Evolutionary conservation across 2,329 filamentous ascomycete species (phyloP).

Genomic region (Cytospora mali): DNA sequence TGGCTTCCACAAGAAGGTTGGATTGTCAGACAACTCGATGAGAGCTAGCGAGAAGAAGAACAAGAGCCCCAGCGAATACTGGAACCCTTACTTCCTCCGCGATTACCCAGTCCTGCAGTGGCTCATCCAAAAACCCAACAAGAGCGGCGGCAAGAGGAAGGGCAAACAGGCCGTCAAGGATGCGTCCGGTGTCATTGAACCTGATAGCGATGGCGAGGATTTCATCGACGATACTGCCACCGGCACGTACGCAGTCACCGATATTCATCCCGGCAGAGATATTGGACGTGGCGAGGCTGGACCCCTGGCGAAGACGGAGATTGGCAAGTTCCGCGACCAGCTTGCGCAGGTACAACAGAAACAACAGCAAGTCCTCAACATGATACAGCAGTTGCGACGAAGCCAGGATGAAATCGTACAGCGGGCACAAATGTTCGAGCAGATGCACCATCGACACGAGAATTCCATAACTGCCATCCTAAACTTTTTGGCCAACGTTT

Average conservation of each 20-base stretch:
- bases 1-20: slow-evolving; percentile 95
- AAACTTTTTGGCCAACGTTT: slow-evolving; percentile 94
- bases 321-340: slow-evolving; percentile 77
- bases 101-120: slow-evolving; percentile 91
- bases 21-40: slow-evolving; percentile 95
- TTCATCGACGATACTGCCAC: slow-evolving; percentile 43
- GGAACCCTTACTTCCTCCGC: slow-evolving; percentile 92
- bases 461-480: slow-evolving; percentile 99
- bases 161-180: slow-evolving; percentile 59
- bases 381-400: slow-evolving; percentile 77
- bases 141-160: slow-evolving; percentile 61
- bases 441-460: slow-evolving; percentile 92
- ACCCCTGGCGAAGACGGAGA: slow-evolving; percentile 68
- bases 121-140: slow-evolving; percentile 95
- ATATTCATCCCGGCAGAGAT: slow-evolving; percentile 38
- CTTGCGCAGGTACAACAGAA: slow-evolving; percentile 81
- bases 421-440: slow-evolving; percentile 87
- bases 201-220: slow-evolving; percentile 71
- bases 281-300: slow-evolving; percentile 49
- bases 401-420: slow-evolving; percentile 88
- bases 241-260: slow-evolving; percentile 30
- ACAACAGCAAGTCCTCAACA: slow-evolving; percentile 81
- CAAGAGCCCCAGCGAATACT: slow-evolving; percentile 98
- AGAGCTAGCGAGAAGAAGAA: slow-evolving; percentile 95
- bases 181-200: slow-evolving; percentile 48